Conservation (phyloP, 73 alveolate genomes). For the Uronychia binucleata region DNA sequence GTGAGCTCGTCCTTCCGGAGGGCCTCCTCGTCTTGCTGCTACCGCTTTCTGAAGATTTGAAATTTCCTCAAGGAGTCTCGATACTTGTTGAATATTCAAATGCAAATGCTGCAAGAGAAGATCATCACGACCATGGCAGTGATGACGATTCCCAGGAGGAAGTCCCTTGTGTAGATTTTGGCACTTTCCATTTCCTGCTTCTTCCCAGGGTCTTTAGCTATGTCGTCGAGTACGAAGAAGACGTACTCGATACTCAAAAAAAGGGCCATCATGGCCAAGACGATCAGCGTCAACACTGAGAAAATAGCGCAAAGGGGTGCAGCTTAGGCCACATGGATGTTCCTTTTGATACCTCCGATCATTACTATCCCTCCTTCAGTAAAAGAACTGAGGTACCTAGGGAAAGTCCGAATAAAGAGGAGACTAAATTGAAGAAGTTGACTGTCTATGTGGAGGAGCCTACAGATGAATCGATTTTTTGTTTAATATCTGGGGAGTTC, state of each 20-base stretch:
- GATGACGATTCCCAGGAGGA: background rate
- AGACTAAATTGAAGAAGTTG: background rate
- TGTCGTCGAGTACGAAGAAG: background rate
- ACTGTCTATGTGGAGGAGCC: too few species aligned
- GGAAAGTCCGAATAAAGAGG: background rate
- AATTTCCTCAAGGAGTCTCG: background rate
- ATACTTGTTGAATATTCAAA: background rate
- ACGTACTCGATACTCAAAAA: background rate
- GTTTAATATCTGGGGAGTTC: too few species aligned
- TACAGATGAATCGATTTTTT: too few species aligned
- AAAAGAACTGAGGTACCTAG: background rate
- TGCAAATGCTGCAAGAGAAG: background rate
- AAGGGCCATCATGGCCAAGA: background rate
- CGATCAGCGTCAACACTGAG: background rate
- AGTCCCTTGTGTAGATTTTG: background rate
- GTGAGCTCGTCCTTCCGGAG: background rate
- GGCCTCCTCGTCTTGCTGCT: background rate
- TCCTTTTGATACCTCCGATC: background rate
- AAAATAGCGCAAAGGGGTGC: background rate
- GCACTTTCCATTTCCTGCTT: too few species aligned
- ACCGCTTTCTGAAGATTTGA: background rate
- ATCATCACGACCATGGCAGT: background rate
- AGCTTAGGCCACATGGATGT: background rate
- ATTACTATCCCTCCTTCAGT: background rate
- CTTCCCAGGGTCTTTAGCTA: too few species aligned